phyloP scores from a whole-genome alignment of 148 eudicot genomes.

The Mesembryanthemum crystallinum region DNA sequence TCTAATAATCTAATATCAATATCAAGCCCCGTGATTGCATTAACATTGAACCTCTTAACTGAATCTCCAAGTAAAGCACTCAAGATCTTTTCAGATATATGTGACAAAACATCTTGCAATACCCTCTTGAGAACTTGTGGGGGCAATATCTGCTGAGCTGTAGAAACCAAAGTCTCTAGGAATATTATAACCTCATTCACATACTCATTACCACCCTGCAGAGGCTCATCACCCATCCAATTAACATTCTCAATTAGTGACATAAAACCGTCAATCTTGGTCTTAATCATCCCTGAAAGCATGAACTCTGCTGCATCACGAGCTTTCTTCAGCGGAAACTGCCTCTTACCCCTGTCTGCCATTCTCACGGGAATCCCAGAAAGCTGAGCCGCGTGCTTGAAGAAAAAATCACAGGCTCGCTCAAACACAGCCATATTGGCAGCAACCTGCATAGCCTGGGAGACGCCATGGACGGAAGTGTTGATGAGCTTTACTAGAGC shows the following conservation, averaged over 20 bases:
- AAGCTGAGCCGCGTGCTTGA: conserved; percentile 91
- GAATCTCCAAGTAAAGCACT: conserved; percentile 72
- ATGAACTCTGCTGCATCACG: conserved; percentile 92
- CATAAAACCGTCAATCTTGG: conserved; percentile 86
- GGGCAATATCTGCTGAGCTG: conserved; percentile 94
- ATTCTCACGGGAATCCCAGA: conserved; percentile 91
- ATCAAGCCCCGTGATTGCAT: conserved; percentile 80
- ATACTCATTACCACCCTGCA: conserved; percentile 81
- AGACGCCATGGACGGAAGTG: conserved; percentile 66
- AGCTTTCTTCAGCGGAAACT: conserved; percentile 72
- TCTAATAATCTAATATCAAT: conserved; percentile 70
- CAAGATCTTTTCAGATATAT: conserved; percentile 80
- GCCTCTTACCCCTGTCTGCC: conserved; percentile 86
- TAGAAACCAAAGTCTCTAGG: conserved; percentile 82
- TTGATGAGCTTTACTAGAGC: conserved; percentile 68
- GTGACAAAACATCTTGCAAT: conserved; percentile 70
- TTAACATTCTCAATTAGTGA: conserved; percentile 79
- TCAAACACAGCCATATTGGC: conserved; percentile 97
- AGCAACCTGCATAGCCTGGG: conserved; percentile 96
- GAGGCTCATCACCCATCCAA: conserved; percentile 88
- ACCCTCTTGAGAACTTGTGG: conserved; percentile 78
- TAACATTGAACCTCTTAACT: conserved; percentile 74
- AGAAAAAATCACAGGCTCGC: conserved; percentile 98
- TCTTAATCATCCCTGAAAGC: conserved; percentile 90
- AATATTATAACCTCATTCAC: conserved; percentile 92